Conservation (phyloP, 768 basidiomycete genomes). For the Agrocybe pediades region DNA sequence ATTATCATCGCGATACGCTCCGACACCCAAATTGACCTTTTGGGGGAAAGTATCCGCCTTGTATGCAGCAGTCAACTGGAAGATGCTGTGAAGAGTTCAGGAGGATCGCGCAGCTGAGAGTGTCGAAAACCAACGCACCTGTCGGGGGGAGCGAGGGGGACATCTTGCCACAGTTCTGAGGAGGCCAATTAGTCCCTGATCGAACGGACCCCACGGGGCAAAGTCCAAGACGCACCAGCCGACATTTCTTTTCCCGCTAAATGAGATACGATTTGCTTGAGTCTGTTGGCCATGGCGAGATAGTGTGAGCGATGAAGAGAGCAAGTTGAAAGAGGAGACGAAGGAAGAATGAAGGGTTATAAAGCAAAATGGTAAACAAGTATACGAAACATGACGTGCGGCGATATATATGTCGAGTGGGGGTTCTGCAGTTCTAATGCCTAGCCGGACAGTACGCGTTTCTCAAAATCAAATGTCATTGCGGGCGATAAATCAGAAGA, state of each 20-base stretch:
- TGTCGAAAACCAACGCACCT: slow-evolving; percentile 46
- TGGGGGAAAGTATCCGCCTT: slow-evolving; percentile 73
- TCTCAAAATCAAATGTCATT: slow-evolving; percentile 19
- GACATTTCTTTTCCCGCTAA: slow-evolving; percentile 49
- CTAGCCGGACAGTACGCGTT: background rate
- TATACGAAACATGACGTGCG: background rate
- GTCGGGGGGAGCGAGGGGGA: slow-evolving; percentile 85
- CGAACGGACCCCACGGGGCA: slow-evolving; percentile 11
- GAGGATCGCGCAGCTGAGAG: background rate
- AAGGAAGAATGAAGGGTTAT: background rate
- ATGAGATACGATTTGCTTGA: slow-evolving; percentile 62
- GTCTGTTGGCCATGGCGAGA: slow-evolving; percentile 53
- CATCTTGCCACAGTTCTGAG: slow-evolving; percentile 71
- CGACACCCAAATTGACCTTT: slow-evolving; percentile 92
- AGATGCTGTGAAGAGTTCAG: slow-evolving; percentile 58
- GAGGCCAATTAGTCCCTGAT: slow-evolving; percentile 10
- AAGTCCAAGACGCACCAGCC: slow-evolving; percentile 44
- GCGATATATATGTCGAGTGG: background rate
- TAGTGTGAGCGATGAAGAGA: background rate
- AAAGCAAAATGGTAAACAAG: background rate
- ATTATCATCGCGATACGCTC: slow-evolving; percentile 88
- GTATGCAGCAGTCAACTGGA: slow-evolving; percentile 89
- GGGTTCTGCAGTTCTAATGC: background rate
- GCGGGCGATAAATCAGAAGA: background rate
- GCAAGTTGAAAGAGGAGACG: background rate